Conservation (phyloP, 2,329 filamentous ascomycete genomes). For the Truncatella angustata region DNA sequence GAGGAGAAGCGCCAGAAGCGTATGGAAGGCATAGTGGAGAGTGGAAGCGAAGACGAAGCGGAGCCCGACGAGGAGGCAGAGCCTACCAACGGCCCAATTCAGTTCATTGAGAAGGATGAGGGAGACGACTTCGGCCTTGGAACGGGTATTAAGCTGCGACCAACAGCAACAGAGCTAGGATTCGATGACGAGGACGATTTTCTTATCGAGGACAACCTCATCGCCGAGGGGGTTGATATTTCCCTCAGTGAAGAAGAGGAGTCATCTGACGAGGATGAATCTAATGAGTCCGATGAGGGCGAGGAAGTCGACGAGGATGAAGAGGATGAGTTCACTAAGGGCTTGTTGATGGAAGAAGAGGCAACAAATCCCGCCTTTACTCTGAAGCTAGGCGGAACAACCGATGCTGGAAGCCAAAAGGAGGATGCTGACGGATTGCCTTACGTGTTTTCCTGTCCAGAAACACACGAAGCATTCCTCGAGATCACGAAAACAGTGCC, state of each 20-base stretch:
- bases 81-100: constrained; percentile 11
- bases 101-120: constrained; percentile 40
- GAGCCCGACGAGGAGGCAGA: constrained; percentile 30
- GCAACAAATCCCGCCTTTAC: constrained; percentile 51
- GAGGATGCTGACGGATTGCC: constrained; percentile 61
- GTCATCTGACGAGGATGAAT: constrained; percentile 35
- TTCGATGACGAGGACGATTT: constrained; percentile 96
- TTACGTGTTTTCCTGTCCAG: constrained; percentile 84
- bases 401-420: constrained; percentile 42
- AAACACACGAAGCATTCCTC: constrained; percentile 72
- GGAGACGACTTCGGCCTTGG: constrained; percentile 61
- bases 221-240: constrained; percentile 56
- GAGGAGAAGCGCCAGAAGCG: constrained; percentile 79
- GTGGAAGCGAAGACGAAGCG: constrained; percentile 35
- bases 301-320: constrained; percentile 40
- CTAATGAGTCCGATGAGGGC: constrained; percentile 49
- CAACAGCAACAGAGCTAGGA: constrained; percentile 61
- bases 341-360: constrained; percentile 60
- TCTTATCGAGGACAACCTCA: constrained; percentile 80
- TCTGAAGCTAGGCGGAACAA: constrained; percentile 24
- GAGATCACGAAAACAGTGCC: constrained; percentile 62
- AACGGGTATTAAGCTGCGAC: constrained; percentile 53
- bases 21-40: constrained; percentile 74
- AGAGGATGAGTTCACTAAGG: constrained; percentile 72
- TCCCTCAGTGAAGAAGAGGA: constrained; percentile 10